Evolutionary conservation across 1,139 yeast species (phyloP).

Genomic region (Blastobotrys serpentis): DNA sequence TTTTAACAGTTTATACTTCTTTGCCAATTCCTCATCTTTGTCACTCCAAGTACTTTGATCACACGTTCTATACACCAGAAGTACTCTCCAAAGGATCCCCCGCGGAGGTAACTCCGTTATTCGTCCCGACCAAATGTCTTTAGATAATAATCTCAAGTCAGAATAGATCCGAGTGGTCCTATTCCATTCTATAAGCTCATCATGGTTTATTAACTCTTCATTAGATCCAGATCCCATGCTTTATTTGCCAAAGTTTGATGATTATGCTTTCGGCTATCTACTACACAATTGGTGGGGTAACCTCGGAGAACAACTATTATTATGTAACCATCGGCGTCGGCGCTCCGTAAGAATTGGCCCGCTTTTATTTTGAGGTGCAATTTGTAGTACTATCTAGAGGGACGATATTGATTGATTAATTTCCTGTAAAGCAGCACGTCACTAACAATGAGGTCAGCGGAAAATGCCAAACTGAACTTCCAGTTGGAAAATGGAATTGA

Average conservation of each 20-base stretch:
- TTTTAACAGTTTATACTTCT: constrained; percentile 19
- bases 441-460: not conserved
- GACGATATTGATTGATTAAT: too few species aligned
- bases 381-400: too few species aligned
- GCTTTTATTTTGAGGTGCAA: too few species aligned
- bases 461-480: constrained; percentile 34
- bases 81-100: constrained; percentile 30
- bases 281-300: too few species aligned
- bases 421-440: too few species aligned
- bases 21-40: constrained; percentile 20
- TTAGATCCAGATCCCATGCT: constrained; percentile 2
- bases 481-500: constrained; percentile 36
- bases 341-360: too few species aligned
- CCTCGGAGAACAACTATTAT: too few species aligned
- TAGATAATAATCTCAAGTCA: constrained; percentile 20
- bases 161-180: constrained; percentile 18
- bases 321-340: too few species aligned
- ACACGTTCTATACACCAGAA: constrained; percentile 26
- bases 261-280: not conserved
- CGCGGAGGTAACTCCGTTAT: constrained; percentile 27
- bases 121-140: constrained; percentile 21
- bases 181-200: constrained; percentile 14
- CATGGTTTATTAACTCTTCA: not conserved
- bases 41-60: constrained; percentile 26
- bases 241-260: not conserved